Percentiles rank a stretch among this genome's conserved stretches.
phyloP scores from a whole-genome alignment of 495 filamentous ascomycete species.

The Lasiosphaeriaceae sp. region DNA sequence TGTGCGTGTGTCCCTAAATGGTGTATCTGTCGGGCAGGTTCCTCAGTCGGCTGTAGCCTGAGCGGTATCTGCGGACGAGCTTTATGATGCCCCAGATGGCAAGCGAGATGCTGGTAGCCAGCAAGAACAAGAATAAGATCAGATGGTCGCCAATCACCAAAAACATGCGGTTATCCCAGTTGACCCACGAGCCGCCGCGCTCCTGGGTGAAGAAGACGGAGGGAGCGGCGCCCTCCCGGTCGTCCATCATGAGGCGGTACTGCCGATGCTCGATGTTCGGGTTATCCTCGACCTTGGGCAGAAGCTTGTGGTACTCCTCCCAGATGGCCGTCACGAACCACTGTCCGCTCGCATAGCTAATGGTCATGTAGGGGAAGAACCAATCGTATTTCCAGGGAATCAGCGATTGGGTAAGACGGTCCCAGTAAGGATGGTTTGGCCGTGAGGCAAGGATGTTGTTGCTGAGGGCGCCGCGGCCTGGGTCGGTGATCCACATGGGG shows the following conservation, averaged over 20 bases:
- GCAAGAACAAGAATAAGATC: conserved; percentile 34
- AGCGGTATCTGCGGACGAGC: conserved; percentile 3
- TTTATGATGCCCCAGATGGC: conserved; percentile 10
- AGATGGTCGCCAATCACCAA: conserved; percentile 34
- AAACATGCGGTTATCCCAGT: conserved; percentile 37
- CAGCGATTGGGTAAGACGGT: conserved; percentile 64
- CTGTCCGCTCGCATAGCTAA: conserved; percentile 85
- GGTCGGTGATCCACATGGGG: conserved; percentile 77
- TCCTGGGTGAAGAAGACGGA: conserved; percentile 43
- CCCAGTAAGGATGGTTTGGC: conserved; percentile 81
- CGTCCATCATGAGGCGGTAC: conserved; percentile 43
- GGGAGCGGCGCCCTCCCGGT: conserved; percentile 29
- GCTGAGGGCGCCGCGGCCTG: conserved; percentile 77
- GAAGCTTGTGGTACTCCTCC: conserved; percentile 58
- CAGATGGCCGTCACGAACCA: conserved; percentile 81
- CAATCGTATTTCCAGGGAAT: conserved; percentile 70
- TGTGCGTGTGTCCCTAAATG: neutral
- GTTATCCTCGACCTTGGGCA: conserved; percentile 12
- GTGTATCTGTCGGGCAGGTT: neutral
- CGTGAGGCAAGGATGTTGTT: conserved; percentile 85
- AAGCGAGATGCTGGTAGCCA: conserved; percentile 1
- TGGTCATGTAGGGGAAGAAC: conserved; percentile 79
- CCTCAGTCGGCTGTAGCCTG: conserved; percentile 7
- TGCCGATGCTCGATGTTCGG: conserved; percentile 17
- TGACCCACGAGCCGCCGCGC: conserved; percentile 40